phyloP scores from a whole-genome alignment of 768 basidiomycete species.

The Pleurotus tuber-regium region DNA sequence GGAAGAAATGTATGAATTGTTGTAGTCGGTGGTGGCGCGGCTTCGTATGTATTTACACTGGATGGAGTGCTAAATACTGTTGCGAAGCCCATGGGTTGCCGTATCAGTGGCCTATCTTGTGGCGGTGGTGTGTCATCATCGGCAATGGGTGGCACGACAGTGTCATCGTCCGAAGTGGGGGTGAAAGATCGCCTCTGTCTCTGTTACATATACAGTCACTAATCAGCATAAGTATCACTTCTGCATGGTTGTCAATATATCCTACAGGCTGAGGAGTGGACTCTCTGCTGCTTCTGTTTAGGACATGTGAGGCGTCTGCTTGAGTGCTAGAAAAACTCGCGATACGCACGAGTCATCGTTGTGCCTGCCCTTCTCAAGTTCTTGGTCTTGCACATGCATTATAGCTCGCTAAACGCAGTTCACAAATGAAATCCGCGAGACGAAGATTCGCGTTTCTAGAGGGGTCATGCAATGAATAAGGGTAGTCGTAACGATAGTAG shows the following conservation, averaged over 20 bases:
- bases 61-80: constrained; percentile 25
- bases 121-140: constrained; percentile 50
- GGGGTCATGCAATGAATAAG: no score
- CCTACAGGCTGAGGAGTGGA: constrained; percentile 49
- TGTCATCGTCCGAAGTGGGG: constrained; percentile 51
- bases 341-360: constrained; percentile 6
- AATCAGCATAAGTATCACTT: constrained; percentile 1
- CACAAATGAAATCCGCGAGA: no score
- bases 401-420: no score
- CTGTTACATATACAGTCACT: constrained; percentile 21
- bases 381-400: constrained; percentile 3
- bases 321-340: neutral
- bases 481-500: neutral
- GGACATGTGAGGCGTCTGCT: neutral
- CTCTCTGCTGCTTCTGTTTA: constrained; percentile 53
- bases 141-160: constrained; percentile 34
- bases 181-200: constrained; percentile 48
- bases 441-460: no score
- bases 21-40: constrained; percentile 20
- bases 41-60: constrained; percentile 42
- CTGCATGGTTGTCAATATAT: neutral
- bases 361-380: constrained; percentile 6
- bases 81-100: constrained; percentile 57
- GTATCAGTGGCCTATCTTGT: constrained; percentile 47
- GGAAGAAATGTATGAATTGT: constrained; percentile 43